Evolutionary conservation across 345 rosid genomes (phyloP).

Genomic region (Murraya koenigii): DNA sequence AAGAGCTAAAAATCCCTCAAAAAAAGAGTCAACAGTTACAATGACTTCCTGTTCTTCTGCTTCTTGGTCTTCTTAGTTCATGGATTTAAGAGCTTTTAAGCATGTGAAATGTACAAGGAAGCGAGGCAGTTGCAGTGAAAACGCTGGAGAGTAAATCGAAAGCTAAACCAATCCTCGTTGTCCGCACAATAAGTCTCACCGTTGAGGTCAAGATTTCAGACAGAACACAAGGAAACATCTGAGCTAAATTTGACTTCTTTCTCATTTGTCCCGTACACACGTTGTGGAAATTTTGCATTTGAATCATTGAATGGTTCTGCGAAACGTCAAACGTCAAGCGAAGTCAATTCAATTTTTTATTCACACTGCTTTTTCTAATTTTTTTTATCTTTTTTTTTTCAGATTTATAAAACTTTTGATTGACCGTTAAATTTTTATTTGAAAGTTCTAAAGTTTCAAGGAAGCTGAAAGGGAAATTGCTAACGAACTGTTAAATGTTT

Average conservation of each 20-base stretch:
- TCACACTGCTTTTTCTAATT: not conserved
- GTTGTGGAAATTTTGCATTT: not conserved
- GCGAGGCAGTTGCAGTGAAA: not conserved
- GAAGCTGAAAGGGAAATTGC: not conserved
- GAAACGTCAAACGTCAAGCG: constrained; percentile 1
- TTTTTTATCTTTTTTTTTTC: not conserved
- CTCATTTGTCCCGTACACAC: no score
- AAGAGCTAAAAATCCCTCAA: not conserved
- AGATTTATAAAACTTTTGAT: not conserved
- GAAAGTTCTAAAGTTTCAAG: not conserved
- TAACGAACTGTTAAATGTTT: not conserved
- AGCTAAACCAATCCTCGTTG: not conserved
- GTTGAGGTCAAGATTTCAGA: not conserved
- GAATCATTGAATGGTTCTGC: not conserved
- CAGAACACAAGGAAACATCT: not conserved
- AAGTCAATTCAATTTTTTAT: not conserved
- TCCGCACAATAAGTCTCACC: not conserved
- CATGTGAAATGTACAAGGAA: not conserved
- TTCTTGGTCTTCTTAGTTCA: not conserved
- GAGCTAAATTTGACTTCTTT: not conserved
- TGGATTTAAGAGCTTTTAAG: not conserved
- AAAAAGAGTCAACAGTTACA: not conserved
- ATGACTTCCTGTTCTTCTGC: not conserved
- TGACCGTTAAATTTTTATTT: not conserved
- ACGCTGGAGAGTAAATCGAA: not conserved